Evolutionary conservation across 257 asterid species (phyloP), one percentile per base, ranked within the genome.

Genomic region (Gentiana dahurica): DNA sequence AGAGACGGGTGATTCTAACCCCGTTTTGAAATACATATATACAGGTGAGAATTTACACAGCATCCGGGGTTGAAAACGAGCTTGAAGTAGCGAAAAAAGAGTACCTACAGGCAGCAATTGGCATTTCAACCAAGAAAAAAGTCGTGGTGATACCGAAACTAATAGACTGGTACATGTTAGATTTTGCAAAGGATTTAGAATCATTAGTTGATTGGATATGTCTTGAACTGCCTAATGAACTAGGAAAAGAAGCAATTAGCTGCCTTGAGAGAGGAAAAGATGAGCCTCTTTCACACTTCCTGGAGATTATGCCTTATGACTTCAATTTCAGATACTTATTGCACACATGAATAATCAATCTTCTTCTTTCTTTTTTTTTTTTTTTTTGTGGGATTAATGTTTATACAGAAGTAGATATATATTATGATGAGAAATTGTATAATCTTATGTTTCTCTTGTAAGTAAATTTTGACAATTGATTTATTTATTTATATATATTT

Each of bases 171-270:
- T 89, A 89, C 72, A 77, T 89, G 50, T 71, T 86, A 1, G 97
- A 89, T 68, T 89, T 89, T 57, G 95, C 94, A 0, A 81, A 89
- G 84, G 95, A 89, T 53, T 64, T 79, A 11, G 94, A 83, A 46
- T 86, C 95, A 7, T 62, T 89, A 68, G 62, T 89, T 8, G 97
- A 89, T 61, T 89, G 97, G 97, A 76, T 89, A 55, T 84, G 94
- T 65, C 86, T 83, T 51, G 87, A 89, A 62, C 65, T 89, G 24
- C 97, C 94, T 1, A 55, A 64, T 8, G 84, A 83, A 61, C 83
- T 76, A 0, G 81, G 87, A 55, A 83, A 83, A 68, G 85, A 79
- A 75, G 92, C 90, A 3, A 74, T 80, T 41, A 71, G 68, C 68
- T 85, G 94, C 68, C 73, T 87, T 4, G 93, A 85, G 68, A 76